Conservation (phyloP, 805 yeast genomes). For the Saccharomycopsis schoenii region DNA sequence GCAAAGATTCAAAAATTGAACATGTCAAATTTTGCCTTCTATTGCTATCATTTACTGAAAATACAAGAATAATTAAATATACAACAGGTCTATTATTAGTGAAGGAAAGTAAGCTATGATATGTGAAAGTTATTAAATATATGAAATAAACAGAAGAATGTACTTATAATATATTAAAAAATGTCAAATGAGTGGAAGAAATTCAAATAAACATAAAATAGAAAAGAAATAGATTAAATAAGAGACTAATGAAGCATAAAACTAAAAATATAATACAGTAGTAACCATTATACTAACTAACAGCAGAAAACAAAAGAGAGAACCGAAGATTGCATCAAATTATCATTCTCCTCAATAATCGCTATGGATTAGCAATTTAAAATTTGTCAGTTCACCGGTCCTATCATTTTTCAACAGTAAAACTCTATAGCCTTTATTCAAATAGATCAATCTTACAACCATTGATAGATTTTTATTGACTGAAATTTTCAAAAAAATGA, state of each 20-base stretch:
- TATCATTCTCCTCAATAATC: not conserved
- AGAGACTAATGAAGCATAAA: too few relatives aligned
- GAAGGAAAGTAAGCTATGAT: too few relatives aligned
- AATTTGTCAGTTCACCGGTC: constrained; percentile 63
- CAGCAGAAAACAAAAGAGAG: not conserved
- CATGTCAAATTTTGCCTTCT: not conserved
- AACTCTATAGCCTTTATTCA: constrained; percentile 76
- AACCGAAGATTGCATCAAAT: too few relatives aligned
- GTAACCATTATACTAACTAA: too few relatives aligned
- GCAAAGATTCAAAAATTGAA: not conserved
- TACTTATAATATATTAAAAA: not conserved
- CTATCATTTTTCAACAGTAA: constrained; percentile 63
- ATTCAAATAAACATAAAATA: not conserved
- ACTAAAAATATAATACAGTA: too few relatives aligned
- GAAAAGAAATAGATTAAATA: not conserved
- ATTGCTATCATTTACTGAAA: not conserved
- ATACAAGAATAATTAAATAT: too few relatives aligned
- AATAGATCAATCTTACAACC: constrained; percentile 48
- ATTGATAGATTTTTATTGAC: constrained; percentile 33
- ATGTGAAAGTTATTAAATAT: not conserved
- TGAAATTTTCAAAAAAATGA: constrained; percentile 48
- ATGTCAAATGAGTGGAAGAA: not conserved
- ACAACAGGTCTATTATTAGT: not conserved
- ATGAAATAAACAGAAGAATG: not conserved
- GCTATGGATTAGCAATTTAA: constrained; percentile 37